Conservation (phyloP, 2,329 filamentous ascomycete species). For the Drechslerella coelobrocha region DNA sequence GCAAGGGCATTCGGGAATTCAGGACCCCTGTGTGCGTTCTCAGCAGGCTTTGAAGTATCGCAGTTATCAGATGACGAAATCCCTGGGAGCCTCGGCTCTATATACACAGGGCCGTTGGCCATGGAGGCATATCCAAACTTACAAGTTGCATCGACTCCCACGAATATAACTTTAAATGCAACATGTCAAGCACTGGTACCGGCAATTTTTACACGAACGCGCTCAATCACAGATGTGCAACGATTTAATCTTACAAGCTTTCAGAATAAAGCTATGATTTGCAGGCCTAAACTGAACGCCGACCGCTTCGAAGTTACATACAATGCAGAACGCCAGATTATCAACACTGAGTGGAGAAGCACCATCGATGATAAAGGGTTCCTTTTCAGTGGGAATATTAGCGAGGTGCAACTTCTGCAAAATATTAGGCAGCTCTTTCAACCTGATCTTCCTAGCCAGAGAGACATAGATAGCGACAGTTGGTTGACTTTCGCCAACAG, state of each 20-base stretch:
- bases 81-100: neutral
- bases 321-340: conserved; percentile 20
- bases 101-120: conserved; percentile 11
- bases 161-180: conserved; percentile 16
- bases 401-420: conserved; percentile 19
- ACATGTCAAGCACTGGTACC: conserved; percentile 20
- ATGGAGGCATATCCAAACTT: conserved; percentile 29
- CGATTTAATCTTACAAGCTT: neutral
- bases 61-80: neutral
- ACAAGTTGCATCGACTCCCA: conserved; percentile 2
- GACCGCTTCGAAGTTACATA: conserved; percentile 11
- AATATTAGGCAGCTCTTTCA: conserved; percentile 30
- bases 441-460: conserved; percentile 56
- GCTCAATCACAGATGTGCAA: neutral
- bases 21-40: conserved; percentile 17
- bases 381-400: conserved; percentile 26
- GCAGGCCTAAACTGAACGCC: conserved; percentile 19
- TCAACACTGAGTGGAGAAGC: conserved; percentile 9
- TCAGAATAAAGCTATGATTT: conserved; percentile 11
- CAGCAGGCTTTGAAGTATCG: conserved; percentile 6
- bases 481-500: conserved; percentile 61
- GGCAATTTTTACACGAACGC: conserved; percentile 12
- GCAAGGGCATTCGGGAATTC: conserved; percentile 15
- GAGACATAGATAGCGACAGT: conserved; percentile 5
- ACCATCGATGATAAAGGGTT: neutral